A percentile compares a stretch with the other conserved stretches of the same genome.
These are phyloP conservation scores for Geotrichum phurueaensis DNA, from an alignment of 1,139 yeast species.

Conservation along the genomic window DNA sequence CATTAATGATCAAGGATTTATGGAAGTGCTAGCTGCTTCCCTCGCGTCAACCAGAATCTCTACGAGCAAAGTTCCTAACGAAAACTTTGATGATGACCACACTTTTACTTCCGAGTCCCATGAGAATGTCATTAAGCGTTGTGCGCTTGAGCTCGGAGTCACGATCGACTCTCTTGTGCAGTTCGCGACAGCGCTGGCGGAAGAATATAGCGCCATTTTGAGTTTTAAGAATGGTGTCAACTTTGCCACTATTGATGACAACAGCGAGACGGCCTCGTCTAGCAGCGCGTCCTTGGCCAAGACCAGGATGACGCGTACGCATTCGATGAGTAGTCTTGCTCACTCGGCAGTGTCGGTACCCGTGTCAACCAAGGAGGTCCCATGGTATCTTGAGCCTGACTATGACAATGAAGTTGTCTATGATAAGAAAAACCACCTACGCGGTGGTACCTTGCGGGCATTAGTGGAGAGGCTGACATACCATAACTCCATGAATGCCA, in stretches of 20 bases:
- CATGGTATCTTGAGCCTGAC: constrained; percentile 81
- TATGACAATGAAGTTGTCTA: constrained; percentile 66
- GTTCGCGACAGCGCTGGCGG: constrained; percentile 16
- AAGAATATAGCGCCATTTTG: constrained; percentile 15
- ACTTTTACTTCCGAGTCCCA: neutral
- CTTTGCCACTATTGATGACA: neutral
- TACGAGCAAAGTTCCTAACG: neutral
- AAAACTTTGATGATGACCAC: neutral
- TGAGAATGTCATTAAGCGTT: constrained; percentile 14
- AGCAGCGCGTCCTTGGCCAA: neutral
- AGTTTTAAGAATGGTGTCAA: constrained; percentile 4
- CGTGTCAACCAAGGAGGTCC: constrained; percentile 34
- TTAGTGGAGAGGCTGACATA: constrained; percentile 78
- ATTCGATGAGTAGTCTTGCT: constrained; percentile 12
- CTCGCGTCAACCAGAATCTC: constrained; percentile 19
- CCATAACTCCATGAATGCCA: constrained; percentile 62
- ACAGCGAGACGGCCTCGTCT: neutral
- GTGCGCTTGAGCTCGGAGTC: constrained; percentile 18
- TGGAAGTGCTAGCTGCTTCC: constrained; percentile 23
- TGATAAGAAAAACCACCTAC: constrained; percentile 66
- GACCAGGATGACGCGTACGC: constrained; percentile 5
- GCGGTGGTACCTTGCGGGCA: constrained; percentile 83
- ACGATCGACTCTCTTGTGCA: constrained; percentile 17
- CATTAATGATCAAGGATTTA: constrained; percentile 51
- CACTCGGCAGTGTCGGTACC: constrained; percentile 9